Percentiles rank a stretch among this genome's conserved stretches.
These are phyloP conservation scores for Pythium sukuiense DNA, from an alignment of 352 stramenopile genomes.

Conservation along the genomic window DNA sequence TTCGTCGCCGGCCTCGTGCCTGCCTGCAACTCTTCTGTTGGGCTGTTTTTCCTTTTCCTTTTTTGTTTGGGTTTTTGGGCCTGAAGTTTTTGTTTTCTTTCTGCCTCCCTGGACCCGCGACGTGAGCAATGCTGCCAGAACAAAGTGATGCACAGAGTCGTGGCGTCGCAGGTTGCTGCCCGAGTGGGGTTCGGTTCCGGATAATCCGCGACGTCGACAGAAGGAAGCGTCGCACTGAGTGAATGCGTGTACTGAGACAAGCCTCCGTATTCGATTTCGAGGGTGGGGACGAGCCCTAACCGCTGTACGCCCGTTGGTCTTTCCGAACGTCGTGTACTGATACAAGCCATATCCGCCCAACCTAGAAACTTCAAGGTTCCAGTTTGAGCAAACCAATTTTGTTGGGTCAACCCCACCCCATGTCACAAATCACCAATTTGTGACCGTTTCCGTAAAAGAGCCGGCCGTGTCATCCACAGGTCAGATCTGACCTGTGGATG, in stretches of 20 bases:
- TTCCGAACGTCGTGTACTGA: neutral
- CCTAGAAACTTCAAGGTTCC: slow-evolving; percentile 2
- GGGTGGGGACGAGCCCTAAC: slow-evolving; percentile 7
- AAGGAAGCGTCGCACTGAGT: slow-evolving; percentile 5
- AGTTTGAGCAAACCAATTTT: slow-evolving; percentile 4
- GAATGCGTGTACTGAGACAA: neutral
- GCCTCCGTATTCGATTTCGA: slow-evolving; percentile 2
- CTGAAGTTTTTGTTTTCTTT: slow-evolving; percentile 15
- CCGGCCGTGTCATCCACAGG: too few species aligned
- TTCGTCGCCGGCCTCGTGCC: slow-evolving; percentile 17
- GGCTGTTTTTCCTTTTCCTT: slow-evolving; percentile 29
- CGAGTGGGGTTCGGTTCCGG: slow-evolving; percentile 15
- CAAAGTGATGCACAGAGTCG: slow-evolving; percentile 25
- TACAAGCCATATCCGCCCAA: neutral
- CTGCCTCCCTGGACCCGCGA: slow-evolving; percentile 1
- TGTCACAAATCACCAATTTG: slow-evolving; percentile 1
- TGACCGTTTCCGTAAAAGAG: neutral
- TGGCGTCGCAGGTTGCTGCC: slow-evolving; percentile 10
- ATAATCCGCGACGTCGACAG: slow-evolving; percentile 14
- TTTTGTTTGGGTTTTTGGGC: slow-evolving; percentile 4
- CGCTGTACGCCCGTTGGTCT: neutral
- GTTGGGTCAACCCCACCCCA: neutral
- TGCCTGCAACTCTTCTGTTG: neutral
- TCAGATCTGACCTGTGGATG: too few species aligned
- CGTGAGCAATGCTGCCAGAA: slow-evolving; percentile 20